Conservation (phyloP, 805 yeast species). For the Torulaspora quercuum region DNA sequence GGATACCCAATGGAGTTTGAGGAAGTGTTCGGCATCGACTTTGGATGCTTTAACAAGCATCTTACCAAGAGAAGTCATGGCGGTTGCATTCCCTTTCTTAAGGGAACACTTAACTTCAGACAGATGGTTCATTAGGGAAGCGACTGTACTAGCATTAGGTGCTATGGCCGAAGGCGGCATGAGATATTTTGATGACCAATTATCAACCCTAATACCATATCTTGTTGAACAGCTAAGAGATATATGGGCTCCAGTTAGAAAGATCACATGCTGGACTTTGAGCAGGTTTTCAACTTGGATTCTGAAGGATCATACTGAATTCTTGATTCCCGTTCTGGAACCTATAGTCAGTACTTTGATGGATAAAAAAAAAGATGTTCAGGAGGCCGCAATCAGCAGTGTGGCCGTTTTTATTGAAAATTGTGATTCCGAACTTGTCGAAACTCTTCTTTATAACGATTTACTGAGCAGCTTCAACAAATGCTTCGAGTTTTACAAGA, state of each 20-base stretch:
- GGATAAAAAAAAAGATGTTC: conserved; percentile 89
- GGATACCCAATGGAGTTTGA: conserved; percentile 78
- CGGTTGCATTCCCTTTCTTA: conserved; percentile 67
- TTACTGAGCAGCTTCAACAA: conserved; percentile 64
- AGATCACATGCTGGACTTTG: conserved; percentile 93
- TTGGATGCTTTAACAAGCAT: conserved; percentile 73
- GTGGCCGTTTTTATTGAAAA: conserved; percentile 79
- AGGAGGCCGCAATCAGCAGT: conserved; percentile 88
- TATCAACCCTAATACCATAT: conserved; percentile 81
- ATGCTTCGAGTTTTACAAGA: conserved; percentile 76
- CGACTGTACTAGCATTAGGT: conserved; percentile 90
- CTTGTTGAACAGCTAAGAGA: conserved; percentile 77
- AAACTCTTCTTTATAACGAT: conserved; percentile 56
- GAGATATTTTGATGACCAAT: conserved; percentile 61
- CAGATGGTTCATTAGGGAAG: conserved; percentile 89
- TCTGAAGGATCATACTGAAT: conserved; percentile 62
- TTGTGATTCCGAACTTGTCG: conserved; percentile 59
- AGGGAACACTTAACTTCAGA: conserved; percentile 63
- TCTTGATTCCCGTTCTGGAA: conserved; percentile 73
- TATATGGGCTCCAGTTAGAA: conserved; percentile 77
- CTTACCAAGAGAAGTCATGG: conserved; percentile 64
- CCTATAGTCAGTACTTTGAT: conserved; percentile 70
- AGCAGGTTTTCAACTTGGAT: conserved; percentile 85
- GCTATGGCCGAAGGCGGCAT: conserved; percentile 90
- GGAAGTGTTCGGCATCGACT: conserved; percentile 94